These are phyloP conservation scores for Elsinoe perseae DNA, from an alignment of 2,329 filamentous ascomycete genomes.

Conservation along the genomic window DNA sequence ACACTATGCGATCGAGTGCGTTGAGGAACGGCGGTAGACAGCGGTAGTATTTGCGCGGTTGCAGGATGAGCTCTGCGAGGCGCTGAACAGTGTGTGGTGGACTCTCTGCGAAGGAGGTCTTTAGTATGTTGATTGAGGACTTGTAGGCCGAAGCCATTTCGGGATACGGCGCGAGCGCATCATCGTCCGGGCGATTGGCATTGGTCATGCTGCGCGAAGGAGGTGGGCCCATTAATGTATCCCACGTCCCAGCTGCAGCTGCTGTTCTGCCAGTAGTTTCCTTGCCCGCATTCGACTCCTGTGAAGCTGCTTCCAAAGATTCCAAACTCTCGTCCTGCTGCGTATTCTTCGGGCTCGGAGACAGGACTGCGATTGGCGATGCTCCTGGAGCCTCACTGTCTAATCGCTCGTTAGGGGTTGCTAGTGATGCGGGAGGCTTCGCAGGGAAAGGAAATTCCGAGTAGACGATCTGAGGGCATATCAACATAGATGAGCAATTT, in stretches of 20 bases:
- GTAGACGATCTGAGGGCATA: constrained; percentile 56
- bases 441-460: constrained; percentile 67
- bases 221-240: constrained; percentile 30
- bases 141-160: constrained; percentile 52
- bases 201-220: background rate
- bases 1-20: constrained; percentile 82
- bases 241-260: constrained; percentile 22
- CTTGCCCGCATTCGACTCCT: constrained; percentile 52
- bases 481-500: constrained; percentile 6
- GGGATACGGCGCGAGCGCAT: constrained; percentile 24
- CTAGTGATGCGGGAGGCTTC: constrained; percentile 40
- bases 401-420: constrained; percentile 25
- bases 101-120: constrained; percentile 56
- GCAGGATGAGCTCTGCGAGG: constrained; percentile 74
- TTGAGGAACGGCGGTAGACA: constrained; percentile 78
- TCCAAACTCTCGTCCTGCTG: constrained; percentile 11
- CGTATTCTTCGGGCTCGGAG: constrained; percentile 15
- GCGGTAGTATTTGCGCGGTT: constrained; percentile 70
- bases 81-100: constrained; percentile 92
- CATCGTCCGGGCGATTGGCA: background rate
- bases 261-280: constrained; percentile 56
- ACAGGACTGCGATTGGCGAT: constrained; percentile 18
- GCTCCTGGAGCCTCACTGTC: constrained; percentile 24
- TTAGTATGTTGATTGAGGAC: constrained; percentile 25
- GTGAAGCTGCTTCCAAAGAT: constrained; percentile 15